Evolutionary conservation across 2,329 filamentous ascomycete genomes (phyloP).

Genomic region (Trichophyton benhamiae): DNA sequence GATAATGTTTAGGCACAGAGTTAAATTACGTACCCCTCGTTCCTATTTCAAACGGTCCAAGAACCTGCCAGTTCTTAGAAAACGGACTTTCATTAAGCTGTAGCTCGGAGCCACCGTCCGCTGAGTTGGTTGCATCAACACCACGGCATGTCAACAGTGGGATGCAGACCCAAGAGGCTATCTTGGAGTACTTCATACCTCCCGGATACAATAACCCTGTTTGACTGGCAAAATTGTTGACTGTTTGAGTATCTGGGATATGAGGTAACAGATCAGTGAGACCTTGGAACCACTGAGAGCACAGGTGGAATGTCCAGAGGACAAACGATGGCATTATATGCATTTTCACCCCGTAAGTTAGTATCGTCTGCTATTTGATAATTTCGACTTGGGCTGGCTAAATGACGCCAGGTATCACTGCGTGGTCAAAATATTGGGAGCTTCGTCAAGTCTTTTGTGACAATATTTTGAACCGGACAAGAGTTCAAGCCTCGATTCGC

Average conservation of each 20-base stretch:
- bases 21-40: constrained; percentile 39
- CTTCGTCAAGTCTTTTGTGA: not conserved
- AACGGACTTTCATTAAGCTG: constrained; percentile 10
- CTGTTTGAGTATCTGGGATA: not conserved
- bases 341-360: not conserved
- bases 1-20: not conserved
- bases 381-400: not conserved
- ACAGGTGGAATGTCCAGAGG: not conserved
- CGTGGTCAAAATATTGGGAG: not conserved
- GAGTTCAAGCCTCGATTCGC: not conserved
- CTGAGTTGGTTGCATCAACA: not conserved
- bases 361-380: not conserved
- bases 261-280: not conserved
- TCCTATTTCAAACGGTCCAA: constrained; percentile 48
- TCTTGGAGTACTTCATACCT: not conserved
- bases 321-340: not conserved
- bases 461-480: not conserved
- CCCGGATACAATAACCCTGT: not conserved
- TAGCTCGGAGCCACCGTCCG: not conserved
- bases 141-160: not conserved
- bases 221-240: not conserved
- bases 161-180: not conserved
- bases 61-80: constrained; percentile 36
- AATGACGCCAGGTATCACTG: not conserved
- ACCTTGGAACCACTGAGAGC: not conserved